Evolutionary conservation across 2,329 filamentous ascomycete genomes (phyloP).

Genomic region (Apiospora phragmitis): DNA sequence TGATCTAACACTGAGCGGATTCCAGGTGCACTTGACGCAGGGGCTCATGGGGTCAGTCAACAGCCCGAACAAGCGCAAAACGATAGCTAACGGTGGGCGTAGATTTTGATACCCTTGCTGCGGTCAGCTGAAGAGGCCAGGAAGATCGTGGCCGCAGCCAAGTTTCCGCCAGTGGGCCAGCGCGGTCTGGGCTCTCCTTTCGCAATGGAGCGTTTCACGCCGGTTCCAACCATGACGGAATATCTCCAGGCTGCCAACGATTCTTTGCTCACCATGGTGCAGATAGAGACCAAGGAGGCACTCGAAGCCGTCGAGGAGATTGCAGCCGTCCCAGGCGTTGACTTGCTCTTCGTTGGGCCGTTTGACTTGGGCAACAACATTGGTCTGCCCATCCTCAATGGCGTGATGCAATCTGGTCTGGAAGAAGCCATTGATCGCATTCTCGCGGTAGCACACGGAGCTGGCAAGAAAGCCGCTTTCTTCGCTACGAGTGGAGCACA

Average conservation of each 20-base stretch:
- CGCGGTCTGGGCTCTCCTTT: slow-evolving; percentile 59
- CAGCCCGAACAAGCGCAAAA: not conserved
- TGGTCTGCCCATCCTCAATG: slow-evolving; percentile 61
- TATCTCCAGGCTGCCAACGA: slow-evolving; percentile 59
- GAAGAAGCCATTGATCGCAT: slow-evolving; percentile 59
- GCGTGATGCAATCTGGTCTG: slow-evolving; percentile 59
- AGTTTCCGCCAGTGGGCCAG: slow-evolving; percentile 56
- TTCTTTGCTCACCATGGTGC: slow-evolving; percentile 63
- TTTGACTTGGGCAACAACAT: slow-evolving; percentile 68
- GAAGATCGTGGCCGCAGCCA: slow-evolving; percentile 50
- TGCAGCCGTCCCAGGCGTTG: slow-evolving; percentile 58
- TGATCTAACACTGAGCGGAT: not conserved
- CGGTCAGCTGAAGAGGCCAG: slow-evolving; percentile 54
- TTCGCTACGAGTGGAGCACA: slow-evolving; percentile 58
- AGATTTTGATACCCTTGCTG: slow-evolving; percentile 55
- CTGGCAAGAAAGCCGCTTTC: slow-evolving; percentile 67
- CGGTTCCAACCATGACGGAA: slow-evolving; percentile 49
- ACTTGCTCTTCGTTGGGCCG: slow-evolving; percentile 67
- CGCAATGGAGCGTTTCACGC: slow-evolving; percentile 49
- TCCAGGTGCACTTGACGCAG: slow-evolving; percentile 56
- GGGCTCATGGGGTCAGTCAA: slow-evolving; percentile 53
- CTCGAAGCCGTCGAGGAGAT: slow-evolving; percentile 62
- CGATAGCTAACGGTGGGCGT: not conserved
- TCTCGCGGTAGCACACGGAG: slow-evolving; percentile 55
- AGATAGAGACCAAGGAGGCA: slow-evolving; percentile 67